Conservation (phyloP, 192 early-diverging fungal species). For the Dimargaris cristalligena region DNA sequence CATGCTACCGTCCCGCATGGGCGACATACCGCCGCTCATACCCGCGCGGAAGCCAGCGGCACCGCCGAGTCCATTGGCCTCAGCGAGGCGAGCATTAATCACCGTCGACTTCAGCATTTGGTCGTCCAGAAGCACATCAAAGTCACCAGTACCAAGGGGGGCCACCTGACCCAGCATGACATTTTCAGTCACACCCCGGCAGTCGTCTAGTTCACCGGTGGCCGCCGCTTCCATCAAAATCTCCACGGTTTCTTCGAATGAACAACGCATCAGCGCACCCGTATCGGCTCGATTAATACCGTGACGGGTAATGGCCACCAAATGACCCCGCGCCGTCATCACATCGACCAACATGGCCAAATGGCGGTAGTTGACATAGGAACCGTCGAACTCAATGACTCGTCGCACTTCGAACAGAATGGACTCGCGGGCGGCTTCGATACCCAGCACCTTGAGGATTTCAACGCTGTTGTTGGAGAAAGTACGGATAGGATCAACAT, state of each 20-base stretch:
- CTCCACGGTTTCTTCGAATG: slow-evolving; percentile 98
- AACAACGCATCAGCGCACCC: slow-evolving; percentile 82
- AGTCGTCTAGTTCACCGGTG: slow-evolving; percentile 82
- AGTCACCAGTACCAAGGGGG: slow-evolving; percentile 84
- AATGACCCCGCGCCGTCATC: slow-evolving; percentile 81
- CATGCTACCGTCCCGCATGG: slow-evolving; percentile 40
- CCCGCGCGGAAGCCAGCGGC: slow-evolving; percentile 30
- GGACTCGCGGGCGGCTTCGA: slow-evolving; percentile 88
- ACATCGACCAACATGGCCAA: slow-evolving; percentile 87
- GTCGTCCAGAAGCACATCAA: slow-evolving; percentile 87
- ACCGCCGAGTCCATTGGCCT: slow-evolving; percentile 33
- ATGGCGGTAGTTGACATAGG: slow-evolving; percentile 98
- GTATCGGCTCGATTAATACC: slow-evolving; percentile 95
- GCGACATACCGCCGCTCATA: slow-evolving; percentile 31
- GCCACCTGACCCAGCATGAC: slow-evolving; percentile 96
- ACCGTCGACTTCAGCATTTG: slow-evolving; percentile 66
- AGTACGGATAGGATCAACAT: slow-evolving; percentile 64
- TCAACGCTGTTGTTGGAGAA: slow-evolving; percentile 89
- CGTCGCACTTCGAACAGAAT: slow-evolving; percentile 75
- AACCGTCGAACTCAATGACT: slow-evolving; percentile 90
- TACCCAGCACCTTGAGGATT: slow-evolving; percentile 82
- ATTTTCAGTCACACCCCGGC: slow-evolving; percentile 91
- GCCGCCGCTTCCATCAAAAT: slow-evolving; percentile 91
- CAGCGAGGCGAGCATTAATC: slow-evolving; percentile 28
- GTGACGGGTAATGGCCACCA: slow-evolving; percentile 96